These are phyloP conservation scores for Teunomyces lycoperdinae DNA, from an alignment of 805 yeast genomes.

Conservation along the genomic window DNA sequence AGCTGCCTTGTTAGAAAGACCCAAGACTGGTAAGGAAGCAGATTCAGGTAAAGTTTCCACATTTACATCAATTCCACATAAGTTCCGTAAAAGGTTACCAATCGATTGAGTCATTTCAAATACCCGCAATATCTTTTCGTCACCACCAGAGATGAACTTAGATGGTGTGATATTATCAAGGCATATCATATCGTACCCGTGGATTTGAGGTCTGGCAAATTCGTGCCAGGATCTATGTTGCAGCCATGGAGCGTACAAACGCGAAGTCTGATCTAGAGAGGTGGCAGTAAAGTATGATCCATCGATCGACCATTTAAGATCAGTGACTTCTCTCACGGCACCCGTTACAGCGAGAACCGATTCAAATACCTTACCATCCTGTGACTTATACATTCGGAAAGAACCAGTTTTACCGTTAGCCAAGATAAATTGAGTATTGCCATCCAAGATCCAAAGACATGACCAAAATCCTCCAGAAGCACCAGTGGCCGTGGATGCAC, in stretches of 20 bases:
- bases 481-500: conserved; percentile 98
- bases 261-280: conserved; percentile 90
- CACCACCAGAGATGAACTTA: conserved; percentile 88
- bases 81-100: conserved; percentile 53
- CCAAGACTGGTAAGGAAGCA: conserved; percentile 90
- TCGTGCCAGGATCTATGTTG: conserved; percentile 68
- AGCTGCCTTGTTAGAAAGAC: conserved; percentile 87
- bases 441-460: conserved; percentile 60
- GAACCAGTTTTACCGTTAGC: conserved; percentile 94
- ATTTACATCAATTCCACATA: conserved; percentile 44
- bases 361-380: conserved; percentile 34
- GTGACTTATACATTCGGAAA: conserved; percentile 70
- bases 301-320: conserved; percentile 66
- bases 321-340: conserved; percentile 70
- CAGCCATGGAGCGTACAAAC: conserved; percentile 70
- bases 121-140: conserved; percentile 86
- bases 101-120: conserved; percentile 86
- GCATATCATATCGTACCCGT: conserved; percentile 95
- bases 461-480: conserved; percentile 71
- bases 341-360: conserved; percentile 69
- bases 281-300: conserved; percentile 73
- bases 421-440: conserved; percentile 47
- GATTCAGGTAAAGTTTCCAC: conserved; percentile 59
- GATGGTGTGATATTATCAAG: conserved; percentile 57
- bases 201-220: conserved; percentile 95